phyloP scores from a whole-genome alignment of 805 yeast genomes.

The Candida suzukii region DNA sequence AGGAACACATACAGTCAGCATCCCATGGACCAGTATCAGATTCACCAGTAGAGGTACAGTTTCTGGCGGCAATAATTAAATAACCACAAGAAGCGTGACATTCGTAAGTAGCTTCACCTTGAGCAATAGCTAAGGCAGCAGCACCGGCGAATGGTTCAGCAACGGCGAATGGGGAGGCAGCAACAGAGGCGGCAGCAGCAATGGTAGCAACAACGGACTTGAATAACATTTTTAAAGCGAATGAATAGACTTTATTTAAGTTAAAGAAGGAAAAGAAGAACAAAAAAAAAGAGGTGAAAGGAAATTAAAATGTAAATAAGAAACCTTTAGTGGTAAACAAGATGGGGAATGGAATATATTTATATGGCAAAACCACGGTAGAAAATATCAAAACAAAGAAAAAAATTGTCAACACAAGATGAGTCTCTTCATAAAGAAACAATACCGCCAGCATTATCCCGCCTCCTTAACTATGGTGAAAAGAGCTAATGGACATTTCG shows the following conservation, averaged over 20 bases:
- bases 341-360: no score
- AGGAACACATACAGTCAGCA: slow-evolving; percentile 7
- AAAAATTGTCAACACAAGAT: no score
- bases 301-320: no score
- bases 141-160: slow-evolving; percentile 1
- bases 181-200: neutral
- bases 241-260: neutral
- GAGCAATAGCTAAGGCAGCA: slow-evolving; percentile 1
- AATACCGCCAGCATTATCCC: no score
- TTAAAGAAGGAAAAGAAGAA: no score
- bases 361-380: no score
- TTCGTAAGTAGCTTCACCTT: slow-evolving; percentile 20
- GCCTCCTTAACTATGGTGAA: no score
- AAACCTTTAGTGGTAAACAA: no score
- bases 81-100: slow-evolving; percentile 31
- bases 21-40: slow-evolving; percentile 7
- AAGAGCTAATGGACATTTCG: no score
- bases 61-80: slow-evolving; percentile 24
- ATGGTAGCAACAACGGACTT: neutral
- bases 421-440: no score
- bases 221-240: slow-evolving; percentile 1
- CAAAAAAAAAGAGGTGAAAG: no score
- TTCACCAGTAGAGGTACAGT: slow-evolving; percentile 13
- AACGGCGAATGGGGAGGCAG: neutral
- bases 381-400: no score